Evolutionary conservation across 2,329 filamentous ascomycete genomes (phyloP).

Genomic region (Xylaria sp.): DNA sequence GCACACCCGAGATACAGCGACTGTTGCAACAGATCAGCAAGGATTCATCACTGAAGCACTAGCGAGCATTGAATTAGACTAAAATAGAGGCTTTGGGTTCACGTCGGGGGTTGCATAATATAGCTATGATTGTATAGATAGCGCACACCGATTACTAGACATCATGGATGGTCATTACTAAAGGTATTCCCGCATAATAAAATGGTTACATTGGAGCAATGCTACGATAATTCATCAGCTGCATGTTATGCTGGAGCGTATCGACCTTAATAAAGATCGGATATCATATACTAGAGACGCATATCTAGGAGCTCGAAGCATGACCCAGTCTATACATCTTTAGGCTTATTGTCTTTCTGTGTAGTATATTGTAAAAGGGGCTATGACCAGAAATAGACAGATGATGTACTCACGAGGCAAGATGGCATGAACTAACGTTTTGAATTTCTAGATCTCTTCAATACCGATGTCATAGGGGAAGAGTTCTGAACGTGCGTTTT

Average conservation of each 20-base stretch:
- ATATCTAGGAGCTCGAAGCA: no score
- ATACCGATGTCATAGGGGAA: background rate
- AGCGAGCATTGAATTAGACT: slow-evolving; percentile 44
- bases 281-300: no score
- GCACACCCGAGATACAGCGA: background rate
- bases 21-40: slow-evolving; percentile 14
- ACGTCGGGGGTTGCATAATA: slow-evolving; percentile 5
- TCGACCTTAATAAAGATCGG: background rate
- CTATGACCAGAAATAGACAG: no score
- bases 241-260: background rate
- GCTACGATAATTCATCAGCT: background rate
- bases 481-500: background rate
- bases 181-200: background rate
- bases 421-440: background rate
- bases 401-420: background rate
- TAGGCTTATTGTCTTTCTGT: background rate
- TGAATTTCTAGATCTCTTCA: background rate
- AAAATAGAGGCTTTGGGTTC: slow-evolving; percentile 18
- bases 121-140: slow-evolving; percentile 19
- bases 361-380: background rate
- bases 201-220: background rate
- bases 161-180: background rate
- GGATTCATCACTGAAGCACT: slow-evolving; percentile 42
- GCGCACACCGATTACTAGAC: slow-evolving; percentile 1
- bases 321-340: background rate